Conservation (phyloP, 108 stramenopile species). For the Mayamaea pseudoterrestris region DNA sequence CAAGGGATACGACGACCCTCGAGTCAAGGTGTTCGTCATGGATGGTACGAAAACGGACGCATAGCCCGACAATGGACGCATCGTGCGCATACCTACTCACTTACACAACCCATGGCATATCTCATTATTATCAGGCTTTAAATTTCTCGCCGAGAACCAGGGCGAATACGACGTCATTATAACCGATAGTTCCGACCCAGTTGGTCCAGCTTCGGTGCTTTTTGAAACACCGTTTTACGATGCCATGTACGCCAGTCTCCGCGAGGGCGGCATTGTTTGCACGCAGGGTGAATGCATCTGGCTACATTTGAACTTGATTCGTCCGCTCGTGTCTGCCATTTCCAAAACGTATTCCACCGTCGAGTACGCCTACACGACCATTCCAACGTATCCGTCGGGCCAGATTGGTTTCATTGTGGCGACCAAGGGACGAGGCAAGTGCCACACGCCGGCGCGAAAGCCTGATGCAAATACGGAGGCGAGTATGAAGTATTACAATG, state of each 20-base stretch:
- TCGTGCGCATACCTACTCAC: no score
- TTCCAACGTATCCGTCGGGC: constrained; percentile 96
- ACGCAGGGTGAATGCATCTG: constrained; percentile 98
- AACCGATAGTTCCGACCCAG: constrained; percentile 81
- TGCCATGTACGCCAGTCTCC: constrained; percentile 76
- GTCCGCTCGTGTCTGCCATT: constrained; percentile 64
- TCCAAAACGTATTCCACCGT: constrained; percentile 60
- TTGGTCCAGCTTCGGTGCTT: constrained; percentile 91
- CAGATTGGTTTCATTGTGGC: constrained; percentile 96
- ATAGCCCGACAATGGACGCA: no score
- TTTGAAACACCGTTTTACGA: constrained; percentile 93
- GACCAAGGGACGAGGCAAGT: constrained; percentile 43
- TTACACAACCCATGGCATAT: no score
- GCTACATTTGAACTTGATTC: constrained; percentile 88
- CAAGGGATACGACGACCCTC: constrained; percentile 83
- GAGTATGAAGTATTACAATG: constrained; percentile 79
- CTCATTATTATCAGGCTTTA: no score
- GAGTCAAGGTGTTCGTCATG: constrained; percentile 78
- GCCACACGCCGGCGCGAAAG: constrained; percentile 40
- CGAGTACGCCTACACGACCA: constrained; percentile 95
- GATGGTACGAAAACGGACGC: no score
- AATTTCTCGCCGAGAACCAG: constrained; percentile 74
- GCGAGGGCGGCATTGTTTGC: constrained; percentile 89
- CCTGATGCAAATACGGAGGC: constrained; percentile 40
- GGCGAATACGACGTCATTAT: constrained; percentile 80